phyloP scores from a whole-genome alignment of 2,329 filamentous ascomycete species.

The Macroventuria anomochaeta region DNA sequence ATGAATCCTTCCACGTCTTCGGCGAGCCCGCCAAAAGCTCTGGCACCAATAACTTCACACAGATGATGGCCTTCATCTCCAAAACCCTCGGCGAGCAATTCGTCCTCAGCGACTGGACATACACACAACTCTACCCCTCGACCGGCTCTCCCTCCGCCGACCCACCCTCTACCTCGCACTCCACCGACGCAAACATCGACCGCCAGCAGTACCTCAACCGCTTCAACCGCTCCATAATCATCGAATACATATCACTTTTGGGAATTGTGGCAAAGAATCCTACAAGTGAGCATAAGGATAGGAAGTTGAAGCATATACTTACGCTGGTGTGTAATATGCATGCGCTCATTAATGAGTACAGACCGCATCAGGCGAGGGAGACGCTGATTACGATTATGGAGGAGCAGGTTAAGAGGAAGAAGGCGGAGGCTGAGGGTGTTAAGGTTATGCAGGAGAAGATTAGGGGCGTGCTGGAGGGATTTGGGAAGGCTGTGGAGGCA shows the following conservation, averaged over 20 bases:
- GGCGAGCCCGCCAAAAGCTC: slow-evolving; percentile 63
- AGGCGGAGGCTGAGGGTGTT: slow-evolving; percentile 74
- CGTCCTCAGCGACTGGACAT: slow-evolving; percentile 72
- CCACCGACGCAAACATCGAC: slow-evolving; percentile 49
- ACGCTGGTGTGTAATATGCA: slow-evolving; percentile 90
- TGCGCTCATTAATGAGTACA: slow-evolving; percentile 91
- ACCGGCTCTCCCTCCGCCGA: slow-evolving; percentile 29
- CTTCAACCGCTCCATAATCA: slow-evolving; percentile 80
- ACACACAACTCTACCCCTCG: slow-evolving; percentile 71
- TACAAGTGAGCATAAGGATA: slow-evolving; percentile 65
- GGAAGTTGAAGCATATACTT: slow-evolving; percentile 79
- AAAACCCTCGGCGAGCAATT: slow-evolving; percentile 42
- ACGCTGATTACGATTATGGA: slow-evolving; percentile 88
- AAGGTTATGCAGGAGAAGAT: slow-evolving; percentile 74
- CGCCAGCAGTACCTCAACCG: slow-evolving; percentile 71
- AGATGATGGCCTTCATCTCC: slow-evolving; percentile 35
- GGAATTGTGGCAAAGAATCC: slow-evolving; percentile 74
- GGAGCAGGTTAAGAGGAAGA: slow-evolving; percentile 75
- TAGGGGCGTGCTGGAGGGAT: slow-evolving; percentile 71
- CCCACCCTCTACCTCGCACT: slow-evolving; percentile 59
- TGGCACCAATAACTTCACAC: slow-evolving; percentile 33
- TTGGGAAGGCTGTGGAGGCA: slow-evolving; percentile 53
- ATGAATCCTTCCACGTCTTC: slow-evolving; percentile 74
- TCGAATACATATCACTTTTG: slow-evolving; percentile 87
- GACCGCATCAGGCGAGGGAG: slow-evolving; percentile 90